Percentiles rank a stretch among this genome's conserved stretches.
These are phyloP conservation scores for Trichoderma virens DNA, from an alignment of 495 filamentous ascomycete genomes.

Conservation along the genomic window DNA sequence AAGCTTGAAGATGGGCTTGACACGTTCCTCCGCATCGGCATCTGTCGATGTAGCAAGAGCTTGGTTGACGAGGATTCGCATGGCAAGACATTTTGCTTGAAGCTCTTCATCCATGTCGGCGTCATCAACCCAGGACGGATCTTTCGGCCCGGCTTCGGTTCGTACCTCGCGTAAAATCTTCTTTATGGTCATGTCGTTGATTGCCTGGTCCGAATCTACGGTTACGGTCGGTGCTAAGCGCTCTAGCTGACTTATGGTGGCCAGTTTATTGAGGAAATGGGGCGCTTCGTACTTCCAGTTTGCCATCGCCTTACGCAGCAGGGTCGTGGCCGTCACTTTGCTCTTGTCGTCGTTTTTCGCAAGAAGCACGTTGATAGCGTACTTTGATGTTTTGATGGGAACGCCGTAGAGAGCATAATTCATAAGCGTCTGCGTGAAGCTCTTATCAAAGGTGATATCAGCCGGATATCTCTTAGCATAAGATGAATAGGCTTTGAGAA, in stretches of 20 bases:
- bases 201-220: constrained; percentile 63
- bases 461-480: constrained; percentile 79
- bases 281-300: constrained; percentile 68
- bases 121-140: constrained; percentile 60
- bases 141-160: constrained; percentile 41
- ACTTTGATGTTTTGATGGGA: constrained; percentile 79
- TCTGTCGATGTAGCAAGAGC: constrained; percentile 57
- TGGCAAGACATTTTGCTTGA: constrained; percentile 77
- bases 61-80: constrained; percentile 82
- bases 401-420: constrained; percentile 73
- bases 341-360: constrained; percentile 74
- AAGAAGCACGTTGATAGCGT: constrained; percentile 86
- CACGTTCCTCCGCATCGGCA: constrained; percentile 55
- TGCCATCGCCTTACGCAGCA: constrained; percentile 64
- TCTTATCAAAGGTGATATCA: constrained; percentile 78
- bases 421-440: constrained; percentile 71
- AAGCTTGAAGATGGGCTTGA: constrained; percentile 64
- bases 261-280: constrained; percentile 77
- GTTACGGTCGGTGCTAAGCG: constrained; percentile 66
- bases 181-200: constrained; percentile 70
- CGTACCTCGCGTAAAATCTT: constrained; percentile 66
- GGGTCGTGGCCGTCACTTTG: constrained; percentile 70
- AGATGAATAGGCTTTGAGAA: constrained; percentile 83
- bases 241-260: constrained; percentile 74
- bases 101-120: constrained; percentile 68